phyloP scores from a whole-genome alignment of 2,329 filamentous ascomycete genomes.

The Botryotinia calthae region DNA sequence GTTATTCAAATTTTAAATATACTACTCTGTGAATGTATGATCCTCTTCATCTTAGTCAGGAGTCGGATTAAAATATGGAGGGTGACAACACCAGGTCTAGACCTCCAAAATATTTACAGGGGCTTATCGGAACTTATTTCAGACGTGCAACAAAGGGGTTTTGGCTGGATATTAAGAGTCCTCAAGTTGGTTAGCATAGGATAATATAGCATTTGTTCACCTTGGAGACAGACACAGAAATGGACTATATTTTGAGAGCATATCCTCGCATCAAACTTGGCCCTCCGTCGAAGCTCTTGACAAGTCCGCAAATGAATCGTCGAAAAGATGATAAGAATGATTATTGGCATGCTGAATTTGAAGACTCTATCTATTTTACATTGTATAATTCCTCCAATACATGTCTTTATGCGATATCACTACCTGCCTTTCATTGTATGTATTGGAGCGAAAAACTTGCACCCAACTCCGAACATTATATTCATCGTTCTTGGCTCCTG shows the following conservation, averaged over 20 bases:
- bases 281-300: not conserved
- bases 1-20: not conserved
- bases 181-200: not conserved
- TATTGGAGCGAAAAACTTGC: not conserved
- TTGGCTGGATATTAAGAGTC: not conserved
- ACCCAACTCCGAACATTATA: not conserved
- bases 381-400: not conserved
- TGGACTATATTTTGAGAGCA: not conserved
- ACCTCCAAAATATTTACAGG: not conserved
- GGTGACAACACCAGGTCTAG: not conserved
- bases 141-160: not conserved
- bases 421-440: not conserved
- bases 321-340: not conserved
- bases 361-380: not conserved
- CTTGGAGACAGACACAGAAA: not conserved
- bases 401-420: not conserved
- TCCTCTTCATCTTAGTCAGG: not conserved
- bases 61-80: not conserved
- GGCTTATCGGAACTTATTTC: not conserved
- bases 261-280: not conserved
- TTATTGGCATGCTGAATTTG: not conserved
- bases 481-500: not conserved
- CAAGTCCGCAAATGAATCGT: not conserved
- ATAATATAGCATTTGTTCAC: not conserved
- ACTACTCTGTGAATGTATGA: not conserved